Conservation (phyloP, 768 basidiomycete genomes). For the Ramaria rubella region DNA sequence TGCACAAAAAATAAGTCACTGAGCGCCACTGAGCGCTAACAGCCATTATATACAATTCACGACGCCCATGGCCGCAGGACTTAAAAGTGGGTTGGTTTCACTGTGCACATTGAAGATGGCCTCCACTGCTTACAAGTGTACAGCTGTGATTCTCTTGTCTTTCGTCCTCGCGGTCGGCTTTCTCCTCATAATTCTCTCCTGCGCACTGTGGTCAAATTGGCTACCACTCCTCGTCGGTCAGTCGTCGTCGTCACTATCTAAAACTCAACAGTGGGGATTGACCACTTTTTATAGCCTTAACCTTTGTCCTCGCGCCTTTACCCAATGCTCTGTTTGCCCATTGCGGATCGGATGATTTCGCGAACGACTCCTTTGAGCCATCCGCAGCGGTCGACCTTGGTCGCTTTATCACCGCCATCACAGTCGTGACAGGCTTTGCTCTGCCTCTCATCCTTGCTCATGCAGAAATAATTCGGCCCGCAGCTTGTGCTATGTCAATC, state of each 20-base stretch:
- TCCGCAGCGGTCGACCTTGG: conserved; percentile 81
- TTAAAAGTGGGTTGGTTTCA: conserved; percentile 51
- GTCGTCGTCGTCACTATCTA: conserved; percentile 25
- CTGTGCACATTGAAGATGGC: background rate
- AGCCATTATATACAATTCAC: background rate
- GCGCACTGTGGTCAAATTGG: conserved; percentile 96
- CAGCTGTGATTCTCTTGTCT: conserved; percentile 93
- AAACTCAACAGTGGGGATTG: background rate
- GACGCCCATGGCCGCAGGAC: conserved; percentile 49
- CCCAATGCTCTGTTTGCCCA: conserved; percentile 94
- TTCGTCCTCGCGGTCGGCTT: conserved; percentile 98
- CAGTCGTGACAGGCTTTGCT: conserved; percentile 91
- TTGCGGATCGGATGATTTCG: conserved; percentile 86
- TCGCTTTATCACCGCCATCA: conserved; percentile 83
- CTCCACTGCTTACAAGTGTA: conserved; percentile 4
- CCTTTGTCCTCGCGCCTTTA: conserved; percentile 90
- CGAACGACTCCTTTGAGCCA: conserved; percentile 59
- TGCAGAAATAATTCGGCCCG: conserved; percentile 75
- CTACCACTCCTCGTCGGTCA: conserved; percentile 91
- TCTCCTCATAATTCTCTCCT: conserved; percentile 93
- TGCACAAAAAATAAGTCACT: background rate
- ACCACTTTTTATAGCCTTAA: conserved; percentile 54
- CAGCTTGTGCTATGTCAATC: conserved; percentile 91
- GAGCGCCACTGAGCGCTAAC: too few species aligned
- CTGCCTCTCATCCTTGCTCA: conserved; percentile 90